Evolutionary conservation across 208 protist genomes (phyloP), one percentile per base, ranked within the genome.

Genomic region (Kentomonas sorsogonicus): DNA sequence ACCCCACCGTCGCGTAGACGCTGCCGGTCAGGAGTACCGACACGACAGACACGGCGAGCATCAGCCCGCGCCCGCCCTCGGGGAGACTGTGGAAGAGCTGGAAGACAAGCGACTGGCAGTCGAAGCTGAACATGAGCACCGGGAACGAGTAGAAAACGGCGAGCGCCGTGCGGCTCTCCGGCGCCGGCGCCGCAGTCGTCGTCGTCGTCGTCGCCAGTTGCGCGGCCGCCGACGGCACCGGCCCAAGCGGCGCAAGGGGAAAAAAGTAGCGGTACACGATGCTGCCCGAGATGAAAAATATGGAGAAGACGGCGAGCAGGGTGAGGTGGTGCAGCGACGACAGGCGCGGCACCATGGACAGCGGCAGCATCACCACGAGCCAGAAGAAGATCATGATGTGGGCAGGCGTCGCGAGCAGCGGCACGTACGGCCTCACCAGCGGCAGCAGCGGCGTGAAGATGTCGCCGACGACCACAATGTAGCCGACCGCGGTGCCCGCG

Each of bases 71-170:
- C 18, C 65, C 53, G 3, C 62, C 47, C 16, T 55, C 38, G 18
- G 45, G 25, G 11, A 87, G 54, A 15, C 62, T 54, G 4, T 66
- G 46, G 60, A 74, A 83, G 4, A 87, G 47, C 55, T 87, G 80
- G 54, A 87, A 87, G 0, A 83, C 76, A 0, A 87, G 59, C 2
- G 80, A 77, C 52, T 87, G 80, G 44, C 80, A 87, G 50, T 83
- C 80, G 46, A 83, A 87, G 26, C 76, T 72, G 47, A 87, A 87
- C 66, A 87, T 81, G 47, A 87, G 65, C 3, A 87, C 72, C 1
- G 80, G 80, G 5, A 87, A 51, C 0, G 69, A 83, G 54, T 3
- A 83, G 55, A 0, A 66, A 63, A 18, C 62, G 63, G n/a, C 38
- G 44, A 27, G 74, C 73, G 38, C 79, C 38, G 48, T 52, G 53